Percentiles rank a stretch among this genome's conserved stretches.
phyloP scores from a whole-genome alignment of 2,329 filamentous ascomycete species.

The Verticillium albo-atrum region DNA sequence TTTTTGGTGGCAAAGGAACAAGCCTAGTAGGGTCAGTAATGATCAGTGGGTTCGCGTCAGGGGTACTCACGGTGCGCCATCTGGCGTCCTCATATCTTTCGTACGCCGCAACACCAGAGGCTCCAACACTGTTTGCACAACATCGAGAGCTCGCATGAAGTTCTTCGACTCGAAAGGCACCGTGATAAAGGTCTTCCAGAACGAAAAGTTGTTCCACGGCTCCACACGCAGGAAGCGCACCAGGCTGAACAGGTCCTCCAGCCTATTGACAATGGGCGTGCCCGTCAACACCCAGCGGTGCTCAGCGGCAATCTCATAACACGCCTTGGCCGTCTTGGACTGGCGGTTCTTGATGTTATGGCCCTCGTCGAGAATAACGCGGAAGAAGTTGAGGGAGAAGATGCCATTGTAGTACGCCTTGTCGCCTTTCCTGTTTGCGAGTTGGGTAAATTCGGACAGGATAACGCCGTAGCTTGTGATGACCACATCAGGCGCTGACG shows the following conservation, averaged over 20 bases:
- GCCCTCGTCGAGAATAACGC: conserved; percentile 91
- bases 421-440: conserved; percentile 63
- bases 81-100: conserved; percentile 96
- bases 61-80: conserved; percentile 51
- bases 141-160: conserved; percentile 87
- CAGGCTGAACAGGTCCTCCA: conserved; percentile 91
- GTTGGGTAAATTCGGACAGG: conserved; percentile 80
- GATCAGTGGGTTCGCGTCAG: neutral
- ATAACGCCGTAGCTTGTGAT: conserved; percentile 94
- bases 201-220: conserved; percentile 98
- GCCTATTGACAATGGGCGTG: conserved; percentile 91
- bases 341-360: conserved; percentile 88
- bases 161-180: conserved; percentile 95
- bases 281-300: conserved; percentile 94
- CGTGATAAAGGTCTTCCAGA: conserved; percentile 98
- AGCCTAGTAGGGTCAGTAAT: conserved; percentile 33
- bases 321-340: conserved; percentile 92
- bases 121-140: conserved; percentile 94
- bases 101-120: conserved; percentile 92
- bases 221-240: conserved; percentile 91
- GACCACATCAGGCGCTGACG: conserved; percentile 78
- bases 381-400: conserved; percentile 92
- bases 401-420: conserved; percentile 65
- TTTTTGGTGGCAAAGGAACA: conserved; percentile 76
- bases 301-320: conserved; percentile 79